Evolutionary conservation across 1,284 basidiomycete genomes (phyloP), one percentile per base, ranked within the genome.

Genomic region (Kalmanozyma brasiliensis): DNA sequence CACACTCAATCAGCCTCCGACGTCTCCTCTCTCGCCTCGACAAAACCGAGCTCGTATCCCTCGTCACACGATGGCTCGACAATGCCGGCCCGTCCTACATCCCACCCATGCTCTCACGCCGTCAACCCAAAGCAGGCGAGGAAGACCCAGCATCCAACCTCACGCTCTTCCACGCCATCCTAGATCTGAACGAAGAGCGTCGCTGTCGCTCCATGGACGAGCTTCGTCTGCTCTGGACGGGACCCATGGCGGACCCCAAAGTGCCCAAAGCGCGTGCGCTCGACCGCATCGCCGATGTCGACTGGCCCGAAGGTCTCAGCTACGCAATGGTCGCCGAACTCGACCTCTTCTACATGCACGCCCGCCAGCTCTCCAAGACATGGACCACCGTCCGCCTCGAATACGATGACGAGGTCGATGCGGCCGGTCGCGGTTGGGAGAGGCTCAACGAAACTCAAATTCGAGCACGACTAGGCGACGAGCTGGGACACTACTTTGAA

Each of bases 281-380:
- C 11, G 74, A 76, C 16, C 57, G 74, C 11, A 62, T 76, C 37
- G 35, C 46, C 14, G 68, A 72, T 8, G 62, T 73, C 14, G 74
- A 76, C 43, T 76, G 74, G 74, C 73, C 69, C 9, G 55, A 71
- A 30, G 74, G 74, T 4, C 34, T 76, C 19, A 68, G 55, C 63
- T 73, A 67, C 41, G 59, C 51, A 0, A 76, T 76, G 74, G 55
- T 73, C 6, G 64, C 73, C n/a, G 52, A 66, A 19, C 60, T 76
- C 30, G 64, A 72, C 17, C 40, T 64, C 13, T 52, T 56, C 32
- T 52, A 67, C 46, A 37, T 53, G 29, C 26, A 52, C 11, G 34
- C 48, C 8, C 43, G 66, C 1, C 62, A 37, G 35, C 19, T 53
- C 10, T 44, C 49, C 23, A 57, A 67, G 16, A 62, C 62, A 7